A percentile compares a stretch with the other conserved stretches of the same genome.
Evolutionary conservation across 2,329 filamentous ascomycete genomes (phyloP).

Genomic region (Nannizziopsis barbatae): DNA sequence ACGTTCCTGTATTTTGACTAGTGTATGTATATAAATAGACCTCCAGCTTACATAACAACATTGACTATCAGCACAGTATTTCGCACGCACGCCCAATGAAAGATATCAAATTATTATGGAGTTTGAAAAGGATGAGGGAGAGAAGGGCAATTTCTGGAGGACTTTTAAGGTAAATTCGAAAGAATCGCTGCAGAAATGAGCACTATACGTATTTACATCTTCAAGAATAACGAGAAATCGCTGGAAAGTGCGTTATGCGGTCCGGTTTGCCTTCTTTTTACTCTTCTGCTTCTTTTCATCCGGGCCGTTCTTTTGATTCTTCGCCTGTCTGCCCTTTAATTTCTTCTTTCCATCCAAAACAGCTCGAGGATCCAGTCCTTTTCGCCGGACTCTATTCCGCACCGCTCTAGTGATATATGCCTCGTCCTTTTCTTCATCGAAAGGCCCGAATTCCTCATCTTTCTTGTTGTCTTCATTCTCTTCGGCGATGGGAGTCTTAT

Average conservation of each 20-base stretch:
- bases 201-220: background rate
- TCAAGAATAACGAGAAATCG: conserved; percentile 19
- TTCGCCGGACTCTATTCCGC: conserved; percentile 60
- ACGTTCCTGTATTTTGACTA: background rate
- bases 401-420: conserved; percentile 63
- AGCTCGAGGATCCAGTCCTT: conserved; percentile 61
- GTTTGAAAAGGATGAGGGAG: too few relatives aligned
- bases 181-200: background rate
- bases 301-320: conserved; percentile 16
- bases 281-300: conserved; percentile 9
- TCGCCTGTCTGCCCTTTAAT: conserved; percentile 12
- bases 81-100: too few relatives aligned
- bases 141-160: too few relatives aligned
- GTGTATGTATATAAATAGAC: background rate
- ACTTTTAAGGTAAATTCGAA: too few relatives aligned
- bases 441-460: conserved; percentile 56
- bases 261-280: background rate
- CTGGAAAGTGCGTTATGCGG: conserved; percentile 15
- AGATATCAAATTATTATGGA: too few relatives aligned
- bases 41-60: background rate
- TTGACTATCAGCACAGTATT: background rate
- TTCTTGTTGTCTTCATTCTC: conserved; percentile 27
- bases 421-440: conserved; percentile 61
- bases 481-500: conserved; percentile 56
- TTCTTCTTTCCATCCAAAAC: conserved; percentile 31